Percentiles rank a stretch among this genome's conserved stretches.
Conservation (phyloP, 192 early-diverging fungal genomes). For the Linnemannia exigua region DNA sequence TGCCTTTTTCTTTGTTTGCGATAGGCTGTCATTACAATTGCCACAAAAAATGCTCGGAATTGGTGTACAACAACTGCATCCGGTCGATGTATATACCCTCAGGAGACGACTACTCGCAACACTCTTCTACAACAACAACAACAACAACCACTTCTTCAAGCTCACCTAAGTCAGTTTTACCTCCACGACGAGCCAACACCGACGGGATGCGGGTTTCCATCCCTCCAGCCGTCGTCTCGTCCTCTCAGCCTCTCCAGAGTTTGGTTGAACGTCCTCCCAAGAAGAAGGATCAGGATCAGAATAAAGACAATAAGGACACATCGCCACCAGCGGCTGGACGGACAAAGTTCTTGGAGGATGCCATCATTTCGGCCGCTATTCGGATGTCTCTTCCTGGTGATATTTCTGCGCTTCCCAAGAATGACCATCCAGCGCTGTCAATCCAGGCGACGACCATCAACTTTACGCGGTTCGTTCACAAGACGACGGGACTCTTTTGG, state of each 20-base stretch:
- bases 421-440: slow-evolving; percentile 68
- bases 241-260: slow-evolving; percentile 45
- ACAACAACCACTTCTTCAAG: slow-evolving; percentile 4
- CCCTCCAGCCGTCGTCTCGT: slow-evolving; percentile 35
- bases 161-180: background rate
- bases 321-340: slow-evolving; percentile 19
- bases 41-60: slow-evolving; percentile 50
- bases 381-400: slow-evolving; percentile 47
- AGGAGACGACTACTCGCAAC: slow-evolving; percentile 6
- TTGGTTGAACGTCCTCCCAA: slow-evolving; percentile 44
- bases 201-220: slow-evolving; percentile 34
- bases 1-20: background rate
- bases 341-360: slow-evolving; percentile 46
- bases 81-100: slow-evolving; percentile 36
- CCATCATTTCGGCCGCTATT: slow-evolving; percentile 50
- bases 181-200: slow-evolving; percentile 27
- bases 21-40: slow-evolving; percentile 46
- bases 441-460: slow-evolving; percentile 78
- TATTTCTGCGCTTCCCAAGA: slow-evolving; percentile 58
- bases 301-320: background rate
- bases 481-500: slow-evolving; percentile 73
- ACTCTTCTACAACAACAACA: slow-evolving; percentile 2
- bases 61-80: slow-evolving; percentile 47
- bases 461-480: slow-evolving; percentile 75
- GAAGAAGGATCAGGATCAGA: slow-evolving; percentile 23